These are phyloP conservation scores for Saksenaea vasiformis DNA, from an alignment of 371 early-diverging fungal genomes.

Conservation along the genomic window DNA sequence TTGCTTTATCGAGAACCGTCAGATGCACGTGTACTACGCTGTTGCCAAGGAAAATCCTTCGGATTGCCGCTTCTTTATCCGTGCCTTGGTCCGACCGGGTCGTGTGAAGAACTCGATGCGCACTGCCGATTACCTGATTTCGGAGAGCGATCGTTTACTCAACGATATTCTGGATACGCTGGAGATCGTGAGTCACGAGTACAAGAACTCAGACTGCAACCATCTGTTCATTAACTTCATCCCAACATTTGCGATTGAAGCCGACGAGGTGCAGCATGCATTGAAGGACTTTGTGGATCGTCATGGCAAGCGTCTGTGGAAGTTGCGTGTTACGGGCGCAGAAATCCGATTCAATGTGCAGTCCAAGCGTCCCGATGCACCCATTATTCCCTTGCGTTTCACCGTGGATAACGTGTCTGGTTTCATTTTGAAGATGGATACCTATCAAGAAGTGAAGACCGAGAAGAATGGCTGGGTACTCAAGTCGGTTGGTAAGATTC, in stretches of 20 bases:
- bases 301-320: conserved; percentile 94
- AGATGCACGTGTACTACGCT: conserved; percentile 95
- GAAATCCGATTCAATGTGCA: conserved; percentile 94
- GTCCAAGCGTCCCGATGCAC: conserved; percentile 61
- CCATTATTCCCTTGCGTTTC: conserved; percentile 88
- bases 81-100: conserved; percentile 95
- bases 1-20: conserved; percentile 88
- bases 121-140: conserved; percentile 91
- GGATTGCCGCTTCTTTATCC: conserved; percentile 96
- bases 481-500: conserved; percentile 69
- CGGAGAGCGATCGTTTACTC: conserved; percentile 90
- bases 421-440: conserved; percentile 88
- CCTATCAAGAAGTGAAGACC: conserved; percentile 86
- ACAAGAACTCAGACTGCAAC: conserved; percentile 97
- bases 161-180: conserved; percentile 93
- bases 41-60: conserved; percentile 92
- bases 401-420: conserved; percentile 90
- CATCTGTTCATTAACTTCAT: conserved; percentile 97
- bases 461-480: conserved; percentile 74
- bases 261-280: conserved; percentile 81
- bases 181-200: conserved; percentile 85
- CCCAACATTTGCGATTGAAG: conserved; percentile 90
- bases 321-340: conserved; percentile 90
- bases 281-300: conserved; percentile 90
- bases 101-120: conserved; percentile 76